Evolutionary conservation across 208 protist genomes (phyloP), one percentile per base, ranked within the genome.

Genomic region (Trichomonas vaginalis): DNA sequence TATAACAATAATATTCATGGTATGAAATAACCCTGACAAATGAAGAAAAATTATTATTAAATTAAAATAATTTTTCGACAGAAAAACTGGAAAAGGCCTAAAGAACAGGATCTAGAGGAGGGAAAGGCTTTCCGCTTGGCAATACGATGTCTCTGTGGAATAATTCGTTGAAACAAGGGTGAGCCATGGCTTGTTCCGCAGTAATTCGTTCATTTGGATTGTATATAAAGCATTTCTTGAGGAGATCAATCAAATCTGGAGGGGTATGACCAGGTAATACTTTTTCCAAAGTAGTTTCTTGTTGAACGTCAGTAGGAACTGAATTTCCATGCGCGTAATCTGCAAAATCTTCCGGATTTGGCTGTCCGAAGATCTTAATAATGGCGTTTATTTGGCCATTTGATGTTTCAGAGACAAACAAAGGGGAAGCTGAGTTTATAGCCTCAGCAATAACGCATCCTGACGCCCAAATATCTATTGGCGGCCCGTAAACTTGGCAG

Each of bases 161-260:
- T 21, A 99, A 97, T 96, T 99, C 99, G 96, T 99, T 98, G 97
- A 99, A 99, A 97, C 99, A 99, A 2, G 98, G 98, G 96, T 99
- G 98, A 90, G 98, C 98, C 40, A 98, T 97, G 40, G 98, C 98
- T 95, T 99, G 97, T 32, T 96, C 95, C 14, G 96, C 96, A 83
- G 95, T 96, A 0, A 95, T 15, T n/a, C 96, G 51, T 21, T 96
- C 23, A 17, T 47, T 35, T 51, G 95, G 88, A 6, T n/a, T n/a
- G 56, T 96, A 96, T 4, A 47, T 32, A 56, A 96, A 70, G 14
- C 17, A 86, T 47, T 27, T 51, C 3, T 23, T 27, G 0, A 95
- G 37, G 0, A 95, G n/a, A 39, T 96, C 96, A 9, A 95, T 3
- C 4, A 86, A n/a, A 46, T 96, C 96, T 0, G 49, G n/a, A 32